Percentiles rank a stretch among this genome's conserved stretches.
These are phyloP conservation scores for Sophora flavescens DNA, from an alignment of 306 rosid species.

Conservation along the genomic window DNA sequence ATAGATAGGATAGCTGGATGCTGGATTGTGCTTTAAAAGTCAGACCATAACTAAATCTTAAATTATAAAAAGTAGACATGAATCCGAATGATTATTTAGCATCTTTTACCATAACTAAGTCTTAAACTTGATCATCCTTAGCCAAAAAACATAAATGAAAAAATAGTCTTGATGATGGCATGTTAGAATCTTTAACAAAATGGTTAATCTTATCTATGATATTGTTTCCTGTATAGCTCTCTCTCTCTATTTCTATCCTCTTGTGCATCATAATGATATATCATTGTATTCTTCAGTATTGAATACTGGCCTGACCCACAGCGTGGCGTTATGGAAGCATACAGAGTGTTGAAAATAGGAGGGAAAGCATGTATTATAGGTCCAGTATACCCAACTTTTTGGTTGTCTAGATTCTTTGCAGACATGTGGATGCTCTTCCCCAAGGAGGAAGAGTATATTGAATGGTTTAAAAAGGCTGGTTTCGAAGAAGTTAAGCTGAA, in stretches of 20 bases:
- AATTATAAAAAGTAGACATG: background rate
- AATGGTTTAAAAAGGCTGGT: constrained; percentile 85
- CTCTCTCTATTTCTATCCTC: background rate
- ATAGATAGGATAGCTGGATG: constrained; percentile 21
- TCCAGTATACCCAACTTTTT: constrained; percentile 86
- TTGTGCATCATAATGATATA: constrained; percentile 13
- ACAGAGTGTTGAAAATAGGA: constrained; percentile 79
- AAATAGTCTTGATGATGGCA: background rate
- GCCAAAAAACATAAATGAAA: background rate
- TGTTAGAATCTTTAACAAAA: constrained; percentile 13
- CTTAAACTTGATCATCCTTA: constrained; percentile 14
- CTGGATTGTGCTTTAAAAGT: background rate
- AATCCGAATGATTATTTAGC: background rate
- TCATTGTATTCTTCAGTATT: constrained; percentile 60
- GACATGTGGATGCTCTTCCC: constrained; percentile 93
- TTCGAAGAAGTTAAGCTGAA: constrained; percentile 77
- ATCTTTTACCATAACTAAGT: background rate
- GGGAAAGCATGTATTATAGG: constrained; percentile 89
- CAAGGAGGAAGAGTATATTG: constrained; percentile 84
- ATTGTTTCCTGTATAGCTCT: background rate
- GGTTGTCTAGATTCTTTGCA: constrained; percentile 88
- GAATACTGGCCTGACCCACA: constrained; percentile 96
- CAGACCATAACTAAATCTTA: background rate
- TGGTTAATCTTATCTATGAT: background rate
- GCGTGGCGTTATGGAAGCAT: constrained; percentile 89